Conservation (phyloP, 2,329 filamentous ascomycete species). For the Davidsoniella eucalypti region DNA sequence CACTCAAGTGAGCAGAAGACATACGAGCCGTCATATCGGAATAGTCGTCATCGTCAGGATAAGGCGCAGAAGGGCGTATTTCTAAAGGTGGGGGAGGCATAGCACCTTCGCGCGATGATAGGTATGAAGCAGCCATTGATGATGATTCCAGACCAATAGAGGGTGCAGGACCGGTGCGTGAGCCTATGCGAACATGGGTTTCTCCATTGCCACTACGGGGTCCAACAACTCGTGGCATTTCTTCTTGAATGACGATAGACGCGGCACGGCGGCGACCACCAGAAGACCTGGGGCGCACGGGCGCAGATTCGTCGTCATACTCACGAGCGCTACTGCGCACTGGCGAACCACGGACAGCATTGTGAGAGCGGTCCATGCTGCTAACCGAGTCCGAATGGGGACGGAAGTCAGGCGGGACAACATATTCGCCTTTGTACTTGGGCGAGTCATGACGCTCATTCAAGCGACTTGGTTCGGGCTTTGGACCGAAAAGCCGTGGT, state of each 20-base stretch:
- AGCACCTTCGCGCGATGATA: neutral
- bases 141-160: conserved; percentile 9
- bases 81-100: neutral
- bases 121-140: conserved; percentile 7
- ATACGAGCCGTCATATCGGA: conserved; percentile 11
- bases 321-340: neutral
- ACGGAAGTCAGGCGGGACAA: conserved; percentile 3
- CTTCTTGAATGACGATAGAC: conserved; percentile 6
- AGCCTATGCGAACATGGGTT: conserved; percentile 3
- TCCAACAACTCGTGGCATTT: conserved; percentile 7
- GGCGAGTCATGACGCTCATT: conserved; percentile 2
- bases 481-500: conserved; percentile 10
- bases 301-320: conserved; percentile 1
- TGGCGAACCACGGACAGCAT: conserved; percentile 1
- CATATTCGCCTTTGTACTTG: conserved; percentile 6
- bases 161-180: conserved; percentile 2
- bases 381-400: neutral
- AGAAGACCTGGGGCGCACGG: conserved; percentile 8
- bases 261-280: conserved; percentile 3
- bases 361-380: neutral
- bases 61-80: conserved; percentile 16
- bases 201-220: conserved; percentile 4
- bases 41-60: conserved; percentile 23
- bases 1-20: conserved; percentile 14
- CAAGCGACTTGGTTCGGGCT: conserved; percentile 9